Evolutionary conservation across 495 filamentous ascomycete species (phyloP).

Genomic region (Aspergillus biplanus): DNA sequence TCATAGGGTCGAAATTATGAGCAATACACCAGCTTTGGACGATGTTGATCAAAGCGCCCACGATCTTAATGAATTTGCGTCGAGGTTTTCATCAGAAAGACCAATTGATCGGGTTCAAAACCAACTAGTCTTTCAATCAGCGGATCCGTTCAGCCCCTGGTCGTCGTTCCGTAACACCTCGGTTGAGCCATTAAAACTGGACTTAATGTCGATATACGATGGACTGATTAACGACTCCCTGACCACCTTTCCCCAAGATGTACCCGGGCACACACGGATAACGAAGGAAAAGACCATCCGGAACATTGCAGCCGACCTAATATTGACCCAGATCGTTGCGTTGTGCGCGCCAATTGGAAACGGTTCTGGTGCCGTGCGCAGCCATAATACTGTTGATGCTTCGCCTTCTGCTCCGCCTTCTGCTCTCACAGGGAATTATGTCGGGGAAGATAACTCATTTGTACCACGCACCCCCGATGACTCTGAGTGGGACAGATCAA

Average conservation of each 20-base stretch:
- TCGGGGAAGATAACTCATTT: neutral
- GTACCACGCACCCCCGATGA: neutral
- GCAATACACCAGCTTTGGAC: conserved; percentile 27
- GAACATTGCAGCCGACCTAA: conserved; percentile 42
- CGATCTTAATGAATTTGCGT: conserved; percentile 31
- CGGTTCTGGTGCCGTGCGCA: no score
- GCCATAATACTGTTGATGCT: no score
- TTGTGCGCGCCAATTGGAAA: neutral
- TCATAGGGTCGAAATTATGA: conserved; percentile 36
- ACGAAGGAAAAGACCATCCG: conserved; percentile 48
- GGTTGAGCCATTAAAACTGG: conserved; percentile 15
- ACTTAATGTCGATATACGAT: conserved; percentile 43
- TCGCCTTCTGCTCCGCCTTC: neutral
- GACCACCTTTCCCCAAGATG: conserved; percentile 32
- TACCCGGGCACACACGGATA: conserved; percentile 43
- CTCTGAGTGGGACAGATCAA: neutral
- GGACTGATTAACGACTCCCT: conserved; percentile 46
- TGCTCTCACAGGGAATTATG: neutral
- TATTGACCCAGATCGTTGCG: conserved; percentile 36
- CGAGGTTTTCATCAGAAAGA: conserved; percentile 17
- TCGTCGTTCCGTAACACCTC: conserved; percentile 13
- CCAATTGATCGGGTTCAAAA: conserved; percentile 4
- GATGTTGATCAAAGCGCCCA: conserved; percentile 42
- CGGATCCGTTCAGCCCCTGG: conserved; percentile 17
- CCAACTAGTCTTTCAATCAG: conserved; percentile 28